Conservation (phyloP, 2,329 filamentous ascomycete genomes). For the Pestalotiopsis sp. region DNA sequence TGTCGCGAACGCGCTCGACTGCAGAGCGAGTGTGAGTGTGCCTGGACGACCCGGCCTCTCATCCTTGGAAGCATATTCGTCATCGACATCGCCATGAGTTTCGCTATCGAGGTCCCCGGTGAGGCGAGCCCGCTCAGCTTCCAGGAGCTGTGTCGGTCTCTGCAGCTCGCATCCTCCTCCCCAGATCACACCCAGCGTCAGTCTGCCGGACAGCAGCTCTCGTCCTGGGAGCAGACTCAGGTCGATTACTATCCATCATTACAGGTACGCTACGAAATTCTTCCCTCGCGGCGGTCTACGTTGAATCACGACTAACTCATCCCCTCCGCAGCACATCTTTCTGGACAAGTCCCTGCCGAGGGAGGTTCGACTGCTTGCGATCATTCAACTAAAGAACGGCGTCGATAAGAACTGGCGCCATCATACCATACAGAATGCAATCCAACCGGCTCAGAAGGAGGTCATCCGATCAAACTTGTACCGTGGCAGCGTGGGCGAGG, state of each 20-base stretch:
- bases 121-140: slow-evolving; percentile 74
- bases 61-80: background rate
- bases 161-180: slow-evolving; percentile 66
- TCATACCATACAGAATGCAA: slow-evolving; percentile 64
- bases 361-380: slow-evolving; percentile 83
- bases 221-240: slow-evolving; percentile 67
- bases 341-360: slow-evolving; percentile 76
- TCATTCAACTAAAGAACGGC: slow-evolving; percentile 95
- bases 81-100: slow-evolving; percentile 56
- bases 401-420: slow-evolving; percentile 91
- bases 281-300: background rate
- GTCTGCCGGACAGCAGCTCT: slow-evolving; percentile 70
- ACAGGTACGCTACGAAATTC: slow-evolving; percentile 52
- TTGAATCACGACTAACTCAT: background rate
- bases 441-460: slow-evolving; percentile 75
- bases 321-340: slow-evolving; percentile 67
- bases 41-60: background rate
- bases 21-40: background rate
- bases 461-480: slow-evolving; percentile 76
- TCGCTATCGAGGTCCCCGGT: slow-evolving; percentile 77
- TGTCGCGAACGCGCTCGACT: background rate
- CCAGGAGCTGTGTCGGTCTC: slow-evolving; percentile 64
- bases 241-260: slow-evolving; percentile 68
- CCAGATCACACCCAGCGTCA: slow-evolving; percentile 66
- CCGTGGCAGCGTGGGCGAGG: slow-evolving; percentile 76